Percentiles rank a stretch among this genome's conserved stretches.
Conservation (phyloP, 1,139 yeast species). For the Kodamaea derodonti region DNA sequence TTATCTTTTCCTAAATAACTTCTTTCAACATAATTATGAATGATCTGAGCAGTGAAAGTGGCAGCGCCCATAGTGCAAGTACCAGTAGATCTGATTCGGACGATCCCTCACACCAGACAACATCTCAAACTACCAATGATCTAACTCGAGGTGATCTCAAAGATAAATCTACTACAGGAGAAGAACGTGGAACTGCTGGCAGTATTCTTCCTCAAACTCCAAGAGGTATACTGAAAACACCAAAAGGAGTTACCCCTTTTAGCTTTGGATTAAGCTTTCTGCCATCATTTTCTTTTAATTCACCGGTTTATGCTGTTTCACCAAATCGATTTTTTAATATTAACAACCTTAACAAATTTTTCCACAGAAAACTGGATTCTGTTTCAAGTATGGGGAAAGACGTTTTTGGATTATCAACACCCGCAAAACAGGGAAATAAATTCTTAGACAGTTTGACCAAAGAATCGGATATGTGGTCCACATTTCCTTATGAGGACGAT, state of each 20-base stretch:
- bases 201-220: slow-evolving; percentile 30
- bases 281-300: slow-evolving; percentile 42
- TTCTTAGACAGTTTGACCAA: slow-evolving; percentile 14
- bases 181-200: background rate
- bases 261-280: slow-evolving; percentile 41
- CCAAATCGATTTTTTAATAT: slow-evolving; percentile 35
- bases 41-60: background rate
- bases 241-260: slow-evolving; percentile 27
- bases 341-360: slow-evolving; percentile 16
- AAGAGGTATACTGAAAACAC: slow-evolving; percentile 9
- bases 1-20: background rate
- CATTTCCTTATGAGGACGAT: slow-evolving; percentile 10
- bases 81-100: background rate
- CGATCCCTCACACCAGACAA: background rate
- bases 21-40: background rate
- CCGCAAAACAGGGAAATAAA: slow-evolving; percentile 8
- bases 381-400: slow-evolving; percentile 7
- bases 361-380: slow-evolving; percentile 8
- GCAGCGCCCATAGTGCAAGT: background rate
- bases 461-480: slow-evolving; percentile 28
- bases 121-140: background rate
- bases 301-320: slow-evolving; percentile 35
- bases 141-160: background rate
- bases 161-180: background rate
- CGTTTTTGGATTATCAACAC: slow-evolving; percentile 7